phyloP scores from a whole-genome alignment of 208 protist genomes.

The Crithidia expoeki region DNA sequence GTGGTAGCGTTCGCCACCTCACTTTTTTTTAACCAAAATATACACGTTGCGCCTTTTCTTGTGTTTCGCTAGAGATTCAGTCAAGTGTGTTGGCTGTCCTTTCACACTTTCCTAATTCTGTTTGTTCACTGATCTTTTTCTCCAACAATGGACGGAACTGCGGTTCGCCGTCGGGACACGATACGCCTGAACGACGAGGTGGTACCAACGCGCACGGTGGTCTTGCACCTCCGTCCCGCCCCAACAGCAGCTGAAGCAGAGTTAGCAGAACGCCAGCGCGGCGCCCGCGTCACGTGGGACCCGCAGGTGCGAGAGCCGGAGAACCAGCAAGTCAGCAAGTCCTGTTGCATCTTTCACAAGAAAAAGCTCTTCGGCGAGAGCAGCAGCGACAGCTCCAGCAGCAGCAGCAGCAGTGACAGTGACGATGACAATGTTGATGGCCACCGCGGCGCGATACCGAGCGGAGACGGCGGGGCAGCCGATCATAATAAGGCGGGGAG shows the following conservation, averaged over 20 bases:
- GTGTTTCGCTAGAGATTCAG: too few species aligned
- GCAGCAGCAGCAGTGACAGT: constrained; percentile 26
- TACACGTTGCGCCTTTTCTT: too few species aligned
- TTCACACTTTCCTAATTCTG: not conserved
- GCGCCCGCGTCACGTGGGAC: constrained; percentile 68
- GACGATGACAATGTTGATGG: constrained; percentile 4
- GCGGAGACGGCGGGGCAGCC: not conserved
- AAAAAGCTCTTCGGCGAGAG: constrained; percentile 89
- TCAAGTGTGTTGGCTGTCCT: too few species aligned
- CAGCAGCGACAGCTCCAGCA: constrained; percentile 65
- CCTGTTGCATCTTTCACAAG: constrained; percentile 90
- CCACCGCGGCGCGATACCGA: not conserved
- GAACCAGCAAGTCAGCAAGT: constrained; percentile 84
- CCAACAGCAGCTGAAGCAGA: constrained; percentile 22
- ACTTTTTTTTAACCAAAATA: too few species aligned
- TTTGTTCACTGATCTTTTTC: not conserved
- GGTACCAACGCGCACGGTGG: constrained; percentile 31
- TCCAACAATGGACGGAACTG: constrained; percentile 17
- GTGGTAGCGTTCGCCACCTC: too few species aligned
- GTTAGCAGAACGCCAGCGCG: constrained; percentile 22
- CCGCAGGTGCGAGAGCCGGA: constrained; percentile 46
- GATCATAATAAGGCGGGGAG: not conserved
- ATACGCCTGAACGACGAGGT: constrained; percentile 6
- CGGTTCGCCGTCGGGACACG: constrained; percentile 11
- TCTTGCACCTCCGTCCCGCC: constrained; percentile 37